Conservation (phyloP, 208 protist species). For the Tetramitus jugosus region DNA sequence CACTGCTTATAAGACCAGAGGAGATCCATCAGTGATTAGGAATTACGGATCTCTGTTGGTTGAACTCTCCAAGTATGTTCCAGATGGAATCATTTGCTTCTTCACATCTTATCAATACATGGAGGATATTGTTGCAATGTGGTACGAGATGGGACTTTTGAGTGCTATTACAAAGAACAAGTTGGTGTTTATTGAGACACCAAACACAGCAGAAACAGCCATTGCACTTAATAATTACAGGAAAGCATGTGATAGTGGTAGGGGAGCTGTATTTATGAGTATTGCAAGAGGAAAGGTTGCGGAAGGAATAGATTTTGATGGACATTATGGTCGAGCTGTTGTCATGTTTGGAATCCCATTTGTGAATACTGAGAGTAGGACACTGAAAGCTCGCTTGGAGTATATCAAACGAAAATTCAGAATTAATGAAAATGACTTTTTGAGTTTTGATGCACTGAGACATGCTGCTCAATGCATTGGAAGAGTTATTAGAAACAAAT, state of each 20-base stretch:
- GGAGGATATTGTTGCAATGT: slow-evolving; percentile 73
- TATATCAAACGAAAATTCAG: slow-evolving; percentile 88
- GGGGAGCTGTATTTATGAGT: slow-evolving; percentile 96
- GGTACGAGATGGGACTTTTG: slow-evolving; percentile 80
- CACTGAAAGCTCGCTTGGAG: slow-evolving; percentile 84
- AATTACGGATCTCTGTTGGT: slow-evolving; percentile 91
- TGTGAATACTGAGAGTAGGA: slow-evolving; percentile 62
- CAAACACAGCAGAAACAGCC: slow-evolving; percentile 88
- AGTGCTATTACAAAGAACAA: slow-evolving; percentile 84
- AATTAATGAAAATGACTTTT: slow-evolving; percentile 92
- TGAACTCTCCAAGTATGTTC: slow-evolving; percentile 82
- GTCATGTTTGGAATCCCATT: slow-evolving; percentile 96
- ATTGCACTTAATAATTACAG: slow-evolving; percentile 93
- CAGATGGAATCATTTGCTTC: slow-evolving; percentile 82
- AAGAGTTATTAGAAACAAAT: slow-evolving; percentile 96
- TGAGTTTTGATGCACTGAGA: slow-evolving; percentile 96
- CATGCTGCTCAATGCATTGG: slow-evolving; percentile 98
- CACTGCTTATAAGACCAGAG: slow-evolving; percentile 33
- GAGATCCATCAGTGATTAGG: slow-evolving; percentile 74
- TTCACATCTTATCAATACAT: slow-evolving; percentile 42
- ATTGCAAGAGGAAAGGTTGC: slow-evolving; percentile 93
- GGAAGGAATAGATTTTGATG: slow-evolving; percentile 97
- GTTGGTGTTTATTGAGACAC: slow-evolving; percentile 97
- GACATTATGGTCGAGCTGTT: slow-evolving; percentile 88
- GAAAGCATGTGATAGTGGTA: slow-evolving; percentile 89